Conservation (phyloP, 2,329 filamentous ascomycete genomes). For the Lachnellula arida region DNA sequence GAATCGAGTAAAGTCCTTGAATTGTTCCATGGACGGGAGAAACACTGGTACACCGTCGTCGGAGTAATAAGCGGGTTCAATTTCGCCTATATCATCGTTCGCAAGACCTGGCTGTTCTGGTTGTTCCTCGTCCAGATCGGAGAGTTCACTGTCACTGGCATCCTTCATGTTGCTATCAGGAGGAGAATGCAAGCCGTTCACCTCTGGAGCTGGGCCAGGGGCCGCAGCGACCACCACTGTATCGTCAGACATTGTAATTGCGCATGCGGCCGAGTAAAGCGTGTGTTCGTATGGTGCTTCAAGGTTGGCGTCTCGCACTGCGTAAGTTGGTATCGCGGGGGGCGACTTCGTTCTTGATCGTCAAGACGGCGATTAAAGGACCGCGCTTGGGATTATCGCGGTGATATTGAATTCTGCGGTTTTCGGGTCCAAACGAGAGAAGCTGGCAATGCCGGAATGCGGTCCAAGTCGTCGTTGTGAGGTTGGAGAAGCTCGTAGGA, state of each 20-base stretch:
- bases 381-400: background rate
- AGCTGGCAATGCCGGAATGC: background rate
- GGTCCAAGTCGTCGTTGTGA: background rate
- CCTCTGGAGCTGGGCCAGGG: constrained; percentile 18
- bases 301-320: constrained; percentile 3
- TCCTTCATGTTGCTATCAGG: constrained; percentile 61
- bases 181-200: constrained; percentile 49
- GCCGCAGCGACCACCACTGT: constrained; percentile 23
- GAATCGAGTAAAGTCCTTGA: constrained; percentile 87
- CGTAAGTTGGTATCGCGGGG: constrained; percentile 6
- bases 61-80: constrained; percentile 83
- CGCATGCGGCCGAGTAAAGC: constrained; percentile 24
- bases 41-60: constrained; percentile 83
- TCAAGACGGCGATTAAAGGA: background rate
- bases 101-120: constrained; percentile 8
- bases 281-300: constrained; percentile 5
- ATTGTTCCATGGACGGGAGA: constrained; percentile 91
- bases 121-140: constrained; percentile 49
- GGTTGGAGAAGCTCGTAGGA: background rate
- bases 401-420: background rate
- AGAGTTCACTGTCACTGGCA: constrained; percentile 59
- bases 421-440: background rate
- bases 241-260: constrained; percentile 26
- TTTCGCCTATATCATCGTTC: constrained; percentile 67
- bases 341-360: constrained; percentile 2